Base-by-base conservation (phyloP, 1,139 yeast genomes). In the Yamadazyma dushanensis region DNA sequence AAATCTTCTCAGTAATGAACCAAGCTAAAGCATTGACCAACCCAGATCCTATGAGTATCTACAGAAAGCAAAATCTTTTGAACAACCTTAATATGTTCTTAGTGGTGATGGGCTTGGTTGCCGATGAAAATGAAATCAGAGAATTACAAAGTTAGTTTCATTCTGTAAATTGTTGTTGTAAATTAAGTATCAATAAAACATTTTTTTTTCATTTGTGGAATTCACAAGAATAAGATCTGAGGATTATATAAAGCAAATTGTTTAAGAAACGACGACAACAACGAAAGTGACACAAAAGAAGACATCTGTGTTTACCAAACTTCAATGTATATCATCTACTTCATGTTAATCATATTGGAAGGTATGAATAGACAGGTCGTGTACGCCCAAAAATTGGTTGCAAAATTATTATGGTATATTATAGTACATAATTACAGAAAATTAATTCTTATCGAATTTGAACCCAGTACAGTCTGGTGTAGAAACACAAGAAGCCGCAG, bases 31-130 rank as follows among this genome's bases (percentile, higher is more conserved):
- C 79, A 22, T 68, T 83, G 35, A 75, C 70, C 41, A 66, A 70
- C 35, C 56, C 69, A 13, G 83, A 80, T 41, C 55, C 72, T 42
- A 80, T 78, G 16, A 73, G 76, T 44, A 62, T 70, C 45, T 73
- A 74, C 53, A 76, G 72, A 55, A 76, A 83, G 50, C 77, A 73
- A 42, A 83, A 80, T 61, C 76, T 84, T 53, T 73, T 84, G 53
- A 81, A 80, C 49, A 89, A 90, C 56, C 77, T 92, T 74, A 92
- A 92, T 59, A 70, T 92, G 76, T 90, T 89, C 67, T 76, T 92
- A 64, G 94, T 90, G 50, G 97, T 92, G 35, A 89, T 92, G 94
- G 98, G 98, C 3, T 76, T 92, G 47, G 89, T 87, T 45, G 96
- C 97, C 10, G 88, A 89, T 50, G 83, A 77, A 45, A 69, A 63